phyloP scores from a whole-genome alignment of 108 stramenopile genomes.

The Nitzschia sp. region DNA sequence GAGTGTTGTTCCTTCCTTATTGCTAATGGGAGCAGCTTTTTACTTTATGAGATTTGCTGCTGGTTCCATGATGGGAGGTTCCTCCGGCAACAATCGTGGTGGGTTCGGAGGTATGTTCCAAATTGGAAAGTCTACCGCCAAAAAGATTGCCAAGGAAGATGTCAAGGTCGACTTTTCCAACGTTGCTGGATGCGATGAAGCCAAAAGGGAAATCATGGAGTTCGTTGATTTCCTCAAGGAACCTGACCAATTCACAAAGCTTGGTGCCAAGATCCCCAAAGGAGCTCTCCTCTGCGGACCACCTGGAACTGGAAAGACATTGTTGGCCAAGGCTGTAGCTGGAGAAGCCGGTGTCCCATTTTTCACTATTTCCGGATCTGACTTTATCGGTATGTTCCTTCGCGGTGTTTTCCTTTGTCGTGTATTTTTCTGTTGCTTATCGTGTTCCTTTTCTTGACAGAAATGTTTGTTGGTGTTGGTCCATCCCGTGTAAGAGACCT shows the following conservation, averaged over 20 bases:
- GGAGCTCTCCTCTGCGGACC: constrained; percentile 90
- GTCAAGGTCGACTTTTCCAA: constrained; percentile 82
- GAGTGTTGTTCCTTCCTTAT: constrained; percentile 67
- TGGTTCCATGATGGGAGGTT: constrained; percentile 72
- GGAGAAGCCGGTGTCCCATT: constrained; percentile 98
- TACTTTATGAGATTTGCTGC: constrained; percentile 75
- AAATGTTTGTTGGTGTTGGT: constrained; percentile 95
- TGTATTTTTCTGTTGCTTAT: constrained; percentile 52
- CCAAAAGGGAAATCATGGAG: constrained; percentile 94
- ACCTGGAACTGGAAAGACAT: constrained; percentile 96
- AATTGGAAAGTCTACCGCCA: constrained; percentile 73
- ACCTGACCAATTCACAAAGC: constrained; percentile 71
- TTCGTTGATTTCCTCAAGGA: constrained; percentile 93
- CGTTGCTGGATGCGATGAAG: constrained; percentile 95
- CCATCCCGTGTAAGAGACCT: constrained; percentile 93
- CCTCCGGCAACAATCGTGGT: constrained; percentile 64
- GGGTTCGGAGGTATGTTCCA: constrained; percentile 81
- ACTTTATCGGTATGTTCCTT: constrained; percentile 90
- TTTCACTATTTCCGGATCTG: constrained; percentile 88
- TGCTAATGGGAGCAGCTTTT: constrained; percentile 78
- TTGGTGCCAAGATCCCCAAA: constrained; percentile 94
- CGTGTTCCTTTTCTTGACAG: constrained; percentile 31
- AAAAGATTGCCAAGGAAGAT: constrained; percentile 69
- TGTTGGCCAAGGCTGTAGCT: constrained; percentile 96
- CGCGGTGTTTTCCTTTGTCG: constrained; percentile 54